Evolutionary conservation across 331 rosid genomes (phyloP), one percentile per base, ranked within the genome.

Genomic region (Spiraea crenata): DNA sequence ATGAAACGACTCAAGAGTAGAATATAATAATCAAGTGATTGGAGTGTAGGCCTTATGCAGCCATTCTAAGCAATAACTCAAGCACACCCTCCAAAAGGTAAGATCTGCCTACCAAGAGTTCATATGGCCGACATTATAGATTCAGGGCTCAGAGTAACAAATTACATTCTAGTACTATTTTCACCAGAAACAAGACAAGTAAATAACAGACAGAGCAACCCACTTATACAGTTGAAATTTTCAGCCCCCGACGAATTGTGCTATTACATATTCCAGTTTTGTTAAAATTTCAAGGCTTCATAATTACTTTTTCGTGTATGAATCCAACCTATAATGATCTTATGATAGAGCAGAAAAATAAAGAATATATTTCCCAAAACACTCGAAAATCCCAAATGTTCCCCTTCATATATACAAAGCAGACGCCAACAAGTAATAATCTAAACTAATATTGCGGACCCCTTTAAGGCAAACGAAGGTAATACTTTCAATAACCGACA

Each of bases 391-490:
- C 8, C 14, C 17, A 51, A 73, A 19, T 62, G 6, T 20, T 6
- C 45, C 25, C 65, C 63, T 61, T 25, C 54, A 38, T 5, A 50
- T 17, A 61, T 25, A 61, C 62, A 73, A 63, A 40, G 54, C 20
- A 63, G 42, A 62, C 70, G 19, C 61, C 50, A 46, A 38, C 4
- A 44, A 62, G 39, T 62, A 38, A 38, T 19, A 45, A 40, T 65
- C 69, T 42, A 51, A 58, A 52, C 39, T 39, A 60, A 72, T 14
- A 57, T 59, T 59, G 46, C 35, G 49, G 67, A 20, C 20, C 77
- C 65, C 19, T 16, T 17, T n/a, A 37, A 64, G 44, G 38, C 8
- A 57, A 46, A 48, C 40, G 46, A 47, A 68, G 35, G 35, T 5
- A 19, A 34, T 13, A 10, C 37, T 14, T 54, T 45, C 45, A 20